Conservation (phyloP, 2,329 filamentous ascomycete genomes). For the Alternaria panax region DNA sequence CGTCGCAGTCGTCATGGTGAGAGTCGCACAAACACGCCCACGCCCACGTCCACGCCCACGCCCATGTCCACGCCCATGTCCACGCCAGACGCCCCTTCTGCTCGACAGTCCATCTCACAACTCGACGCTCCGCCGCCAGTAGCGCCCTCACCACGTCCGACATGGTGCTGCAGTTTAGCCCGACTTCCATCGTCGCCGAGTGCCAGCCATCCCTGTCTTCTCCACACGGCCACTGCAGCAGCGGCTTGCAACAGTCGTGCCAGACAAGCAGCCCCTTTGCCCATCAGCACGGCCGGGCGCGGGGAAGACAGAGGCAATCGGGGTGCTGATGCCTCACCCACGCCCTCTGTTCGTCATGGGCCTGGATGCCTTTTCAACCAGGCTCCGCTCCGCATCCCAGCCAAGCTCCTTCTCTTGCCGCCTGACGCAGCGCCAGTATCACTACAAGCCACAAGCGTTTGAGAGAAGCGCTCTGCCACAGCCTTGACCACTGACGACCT, state of each 20-base stretch:
- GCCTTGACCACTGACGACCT: conserved; percentile 33
- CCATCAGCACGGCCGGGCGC: conserved; percentile 11
- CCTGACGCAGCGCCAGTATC: conserved; percentile 43
- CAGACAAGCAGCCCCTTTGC: conserved; percentile 10
- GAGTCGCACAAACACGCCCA: conserved; percentile 26
- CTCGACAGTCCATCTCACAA: conserved; percentile 17
- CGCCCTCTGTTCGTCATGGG: conserved; percentile 14
- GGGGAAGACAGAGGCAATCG: conserved; percentile 5
- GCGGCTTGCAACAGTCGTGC: conserved; percentile 14
- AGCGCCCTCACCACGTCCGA: conserved; percentile 3
- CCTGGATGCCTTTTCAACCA: conserved; percentile 20
- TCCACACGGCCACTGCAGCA: conserved; percentile 24
- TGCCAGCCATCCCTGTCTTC: conserved; percentile 23
- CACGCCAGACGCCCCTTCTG: conserved; percentile 20
- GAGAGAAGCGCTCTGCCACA: conserved; percentile 38
- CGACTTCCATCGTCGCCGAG: conserved; percentile 9
- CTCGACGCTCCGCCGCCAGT: conserved; percentile 2
- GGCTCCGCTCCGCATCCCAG: conserved; percentile 9
- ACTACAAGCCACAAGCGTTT: conserved; percentile 42
- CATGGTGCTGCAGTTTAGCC: conserved; percentile 20
- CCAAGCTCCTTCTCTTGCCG: conserved; percentile 29
- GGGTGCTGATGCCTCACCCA: not conserved
- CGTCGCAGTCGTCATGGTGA: conserved; percentile 22
- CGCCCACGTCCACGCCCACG: conserved; percentile 14
- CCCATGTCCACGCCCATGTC: not conserved